Conservation (phyloP, 2,329 filamentous ascomycete genomes). For the Fusarium armeniacum region DNA sequence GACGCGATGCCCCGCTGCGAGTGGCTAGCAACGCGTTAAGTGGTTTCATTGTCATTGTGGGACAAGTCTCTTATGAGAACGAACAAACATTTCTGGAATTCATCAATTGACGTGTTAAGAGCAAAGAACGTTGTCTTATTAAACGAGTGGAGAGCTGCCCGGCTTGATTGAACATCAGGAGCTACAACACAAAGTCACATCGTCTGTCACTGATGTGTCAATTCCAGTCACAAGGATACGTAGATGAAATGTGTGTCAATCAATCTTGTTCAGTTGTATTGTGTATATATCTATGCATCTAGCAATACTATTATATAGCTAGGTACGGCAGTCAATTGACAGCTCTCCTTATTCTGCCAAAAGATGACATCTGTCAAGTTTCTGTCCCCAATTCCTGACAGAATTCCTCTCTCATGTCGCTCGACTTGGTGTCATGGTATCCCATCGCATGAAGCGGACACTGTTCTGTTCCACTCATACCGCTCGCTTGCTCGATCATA, state of each 20-base stretch:
- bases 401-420: constrained; percentile 17
- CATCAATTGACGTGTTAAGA: neutral
- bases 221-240: neutral
- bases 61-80: constrained; percentile 5
- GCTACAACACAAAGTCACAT: constrained; percentile 4
- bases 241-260: neutral
- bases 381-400: constrained; percentile 10
- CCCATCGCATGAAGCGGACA: constrained; percentile 22
- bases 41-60: constrained; percentile 31
- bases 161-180: neutral
- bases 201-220: neutral
- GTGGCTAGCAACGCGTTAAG: constrained; percentile 50
- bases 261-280: constrained; percentile 38
- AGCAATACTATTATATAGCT: constrained; percentile 9
- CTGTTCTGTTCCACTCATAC: constrained; percentile 25
- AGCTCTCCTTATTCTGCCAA: constrained; percentile 1
- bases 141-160: neutral
- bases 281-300: constrained; percentile 23
- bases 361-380: constrained; percentile 24
- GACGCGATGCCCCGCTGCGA: constrained; percentile 50
- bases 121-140: neutral
- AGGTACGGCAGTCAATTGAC: neutral
- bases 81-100: neutral
- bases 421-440: constrained; percentile 18
- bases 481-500: constrained; percentile 37